phyloP scores from a whole-genome alignment of 345 rosid genomes.

The Syzygium aromaticum region DNA sequence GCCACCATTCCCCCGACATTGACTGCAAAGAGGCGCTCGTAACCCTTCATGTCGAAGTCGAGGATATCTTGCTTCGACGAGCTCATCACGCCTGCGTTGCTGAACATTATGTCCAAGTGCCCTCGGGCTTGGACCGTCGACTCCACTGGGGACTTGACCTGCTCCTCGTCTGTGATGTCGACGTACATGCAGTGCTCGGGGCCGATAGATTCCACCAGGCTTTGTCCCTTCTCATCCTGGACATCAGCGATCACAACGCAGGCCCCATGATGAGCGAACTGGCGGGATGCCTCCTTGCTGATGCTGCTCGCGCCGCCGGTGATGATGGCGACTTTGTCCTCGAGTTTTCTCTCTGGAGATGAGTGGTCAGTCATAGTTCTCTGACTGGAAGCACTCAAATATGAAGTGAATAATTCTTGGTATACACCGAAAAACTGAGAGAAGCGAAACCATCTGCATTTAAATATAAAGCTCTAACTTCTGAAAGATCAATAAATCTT shows the following conservation, averaged over 20 bases:
- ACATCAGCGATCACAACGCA: too few relatives aligned
- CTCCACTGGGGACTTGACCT: constrained; percentile 19
- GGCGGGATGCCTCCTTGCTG: constrained; percentile 3
- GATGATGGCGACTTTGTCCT: constrained; percentile 11
- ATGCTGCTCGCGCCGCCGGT: constrained; percentile 13
- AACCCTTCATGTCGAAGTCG: constrained; percentile 1
- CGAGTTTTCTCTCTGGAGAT: background rate
- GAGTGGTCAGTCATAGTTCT: too few relatives aligned
- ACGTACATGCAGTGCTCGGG: constrained; percentile 14
- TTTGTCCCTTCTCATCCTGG: too few relatives aligned
- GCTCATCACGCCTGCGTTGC: constrained; percentile 19
- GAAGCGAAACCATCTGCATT: too few relatives aligned
- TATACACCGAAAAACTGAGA: too few relatives aligned
- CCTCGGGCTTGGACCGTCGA: constrained; percentile 13
- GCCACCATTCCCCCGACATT: constrained; percentile 9
- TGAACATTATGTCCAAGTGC: constrained; percentile 20
- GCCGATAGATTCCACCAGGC: constrained; percentile 3
- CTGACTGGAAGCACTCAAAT: too few relatives aligned
- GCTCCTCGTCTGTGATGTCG: constrained; percentile 23
- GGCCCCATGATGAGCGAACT: background rate
- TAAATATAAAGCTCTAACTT: too few relatives aligned
- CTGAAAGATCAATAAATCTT: too few relatives aligned
- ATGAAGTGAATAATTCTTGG: too few relatives aligned
- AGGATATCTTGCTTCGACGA: constrained; percentile 3
- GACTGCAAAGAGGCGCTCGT: constrained; percentile 3